Percentiles rank a stretch among this genome's conserved stretches.
Conservation (phyloP, 139 green algal genomes). For the Chlamydomonas schloesseri region DNA sequence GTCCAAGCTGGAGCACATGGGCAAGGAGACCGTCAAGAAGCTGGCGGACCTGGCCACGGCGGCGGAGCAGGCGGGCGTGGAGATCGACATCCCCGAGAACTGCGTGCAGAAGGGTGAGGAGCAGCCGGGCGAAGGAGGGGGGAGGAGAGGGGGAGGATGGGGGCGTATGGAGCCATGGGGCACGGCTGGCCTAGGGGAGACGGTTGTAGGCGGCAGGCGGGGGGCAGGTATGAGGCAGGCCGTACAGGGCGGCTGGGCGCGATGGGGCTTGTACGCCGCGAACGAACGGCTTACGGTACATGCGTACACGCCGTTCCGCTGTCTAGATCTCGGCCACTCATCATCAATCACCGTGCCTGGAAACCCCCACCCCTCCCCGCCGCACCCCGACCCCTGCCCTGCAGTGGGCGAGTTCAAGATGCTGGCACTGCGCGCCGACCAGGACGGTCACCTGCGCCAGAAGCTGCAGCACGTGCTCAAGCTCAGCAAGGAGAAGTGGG, state of each 20-base stretch:
- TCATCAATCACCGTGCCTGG: no score
- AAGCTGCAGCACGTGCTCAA: conserved; percentile 90
- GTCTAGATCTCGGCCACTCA: no score
- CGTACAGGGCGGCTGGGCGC: no score
- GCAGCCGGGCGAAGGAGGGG: neutral
- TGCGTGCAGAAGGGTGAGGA: conserved; percentile 50
- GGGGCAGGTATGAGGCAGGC: no score
- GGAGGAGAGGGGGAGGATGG: neutral
- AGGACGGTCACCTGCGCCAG: conserved; percentile 84
- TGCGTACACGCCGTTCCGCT: no score
- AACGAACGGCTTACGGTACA: no score
- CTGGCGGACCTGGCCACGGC: conserved; percentile 79
- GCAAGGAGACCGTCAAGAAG: conserved; percentile 93
- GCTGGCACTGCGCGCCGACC: conserved; percentile 84
- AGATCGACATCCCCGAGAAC: conserved; percentile 81
- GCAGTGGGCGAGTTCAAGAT: conserved; percentile 88
- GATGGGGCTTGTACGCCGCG: no score
- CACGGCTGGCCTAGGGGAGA: neutral
- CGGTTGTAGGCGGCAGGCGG: no score
- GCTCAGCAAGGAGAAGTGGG: conserved; percentile 94
- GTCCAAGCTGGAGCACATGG: conserved; percentile 93
- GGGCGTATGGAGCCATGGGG: no score
- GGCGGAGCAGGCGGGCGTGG: conserved; percentile 68
- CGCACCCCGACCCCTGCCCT: no score
- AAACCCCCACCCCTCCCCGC: no score